A percentile compares a stretch with the other conserved stretches of the same genome.
Conservation (phyloP, 257 asterid genomes). For the Solanum rostratum region DNA sequence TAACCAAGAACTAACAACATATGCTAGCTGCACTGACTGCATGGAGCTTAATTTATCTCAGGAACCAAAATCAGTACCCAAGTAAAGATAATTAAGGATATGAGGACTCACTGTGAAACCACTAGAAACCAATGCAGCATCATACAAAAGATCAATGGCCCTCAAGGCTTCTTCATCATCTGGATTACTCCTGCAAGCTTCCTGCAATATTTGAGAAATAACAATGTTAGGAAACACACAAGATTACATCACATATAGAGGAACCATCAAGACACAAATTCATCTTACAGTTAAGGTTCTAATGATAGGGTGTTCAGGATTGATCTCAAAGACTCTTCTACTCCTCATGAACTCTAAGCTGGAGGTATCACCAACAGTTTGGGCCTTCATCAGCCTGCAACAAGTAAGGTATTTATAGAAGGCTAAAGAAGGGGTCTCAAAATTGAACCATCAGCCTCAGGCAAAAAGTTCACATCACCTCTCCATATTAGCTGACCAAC, state of each 20-base stretch:
- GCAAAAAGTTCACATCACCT: conserved; percentile 26
- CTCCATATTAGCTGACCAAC: conserved; percentile 99
- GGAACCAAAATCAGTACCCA: neutral
- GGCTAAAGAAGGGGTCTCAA: neutral
- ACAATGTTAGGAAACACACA: neutral
- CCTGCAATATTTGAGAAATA: conserved; percentile 30
- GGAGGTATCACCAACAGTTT: conserved; percentile 62
- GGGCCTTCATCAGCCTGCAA: conserved; percentile 94
- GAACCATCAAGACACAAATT: neutral
- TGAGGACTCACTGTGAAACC: conserved; percentile 74
- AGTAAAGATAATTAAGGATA: neutral
- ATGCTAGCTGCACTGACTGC: neutral
- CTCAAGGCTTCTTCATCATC: conserved; percentile 87
- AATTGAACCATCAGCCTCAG: neutral
- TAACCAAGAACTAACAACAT: neutral
- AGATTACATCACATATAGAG: neutral
- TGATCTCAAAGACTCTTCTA: conserved; percentile 92
- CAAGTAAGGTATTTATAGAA: neutral
- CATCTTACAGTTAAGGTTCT: conserved; percentile 52
- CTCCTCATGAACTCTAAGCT: conserved; percentile 76
- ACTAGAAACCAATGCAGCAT: conserved; percentile 83
- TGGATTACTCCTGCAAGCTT: conserved; percentile 62
- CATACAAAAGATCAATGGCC: conserved; percentile 83
- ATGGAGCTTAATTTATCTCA: neutral
- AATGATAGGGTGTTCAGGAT: conserved; percentile 88